Evolutionary conservation across 1,284 basidiomycete genomes (phyloP), one percentile per base, ranked within the genome.

Genomic region (Ceratobasidium sp.): DNA sequence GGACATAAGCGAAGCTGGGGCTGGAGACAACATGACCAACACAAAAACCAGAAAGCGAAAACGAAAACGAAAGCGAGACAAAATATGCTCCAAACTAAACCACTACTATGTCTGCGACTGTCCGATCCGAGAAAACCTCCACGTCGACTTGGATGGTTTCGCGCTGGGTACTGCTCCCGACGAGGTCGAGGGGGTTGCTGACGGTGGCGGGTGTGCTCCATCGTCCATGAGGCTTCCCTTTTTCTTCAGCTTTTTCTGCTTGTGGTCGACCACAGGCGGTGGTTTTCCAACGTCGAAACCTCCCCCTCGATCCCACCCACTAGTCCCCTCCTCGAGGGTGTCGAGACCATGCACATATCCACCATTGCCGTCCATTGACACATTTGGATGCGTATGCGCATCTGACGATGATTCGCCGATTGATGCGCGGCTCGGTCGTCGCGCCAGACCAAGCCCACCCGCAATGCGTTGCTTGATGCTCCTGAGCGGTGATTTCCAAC

Each of bases 401-500:
- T 62, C 70, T 2, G 56, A 61, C 42, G 56, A 61, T 10, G 70
- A 73, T 5, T 62, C 57, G 42, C 15, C 56, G 26, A 73, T 7
- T 42, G 70, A 73, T 28, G 70, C 57, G 9, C 70, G 57, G 23
- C 70, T 73, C 26, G 57, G n/a, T n/a, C 57, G 52, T 26, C 68
- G 28, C 6, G 38, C 26, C n/a, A 57, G 13, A 5, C 70, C 70
- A 26, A 73, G 20, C 10, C 70, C 68, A 10, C 68, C 70, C 17
- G 44, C 44, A n/a, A 73, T 57, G 23, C 46, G 59, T 44, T 73
- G 70, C 70, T 33, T 46, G 52, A 73, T 73, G 17, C n/a, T 56
- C 26, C 28, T 61, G 56, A 73, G 70, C 17, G 70, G 70, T n/a
- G 70, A 73, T 44, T 73, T 73, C 70, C 70, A 73, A 23, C 44